Percentiles rank a stretch among this genome's conserved stretches.
These are phyloP conservation scores for Xylaria intraflava DNA, from an alignment of 495 filamentous ascomycete species.

Conservation along the genomic window DNA sequence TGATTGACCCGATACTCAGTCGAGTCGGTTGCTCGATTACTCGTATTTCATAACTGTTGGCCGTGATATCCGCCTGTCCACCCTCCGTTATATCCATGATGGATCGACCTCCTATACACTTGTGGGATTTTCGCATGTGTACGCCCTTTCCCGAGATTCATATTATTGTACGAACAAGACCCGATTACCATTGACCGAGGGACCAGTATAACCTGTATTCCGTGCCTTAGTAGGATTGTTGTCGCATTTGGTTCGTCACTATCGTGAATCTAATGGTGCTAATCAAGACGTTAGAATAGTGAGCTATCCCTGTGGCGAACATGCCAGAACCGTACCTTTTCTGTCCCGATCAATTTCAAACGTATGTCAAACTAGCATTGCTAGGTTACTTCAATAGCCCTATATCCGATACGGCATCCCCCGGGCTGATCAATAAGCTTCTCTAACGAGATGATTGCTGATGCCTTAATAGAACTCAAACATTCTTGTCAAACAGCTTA, in stretches of 20 bases:
- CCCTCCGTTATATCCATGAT: too few species aligned
- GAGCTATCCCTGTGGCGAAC: neutral
- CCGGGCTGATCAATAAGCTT: neutral
- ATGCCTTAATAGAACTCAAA: conserved; percentile 23
- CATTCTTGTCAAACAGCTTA: conserved; percentile 71
- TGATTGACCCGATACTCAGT: too few species aligned
- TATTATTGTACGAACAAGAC: neutral
- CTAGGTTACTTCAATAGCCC: neutral
- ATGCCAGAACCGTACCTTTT: neutral
- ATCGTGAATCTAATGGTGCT: neutral
- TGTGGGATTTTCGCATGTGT: neutral
- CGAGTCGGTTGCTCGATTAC: too few species aligned
- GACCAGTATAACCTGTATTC: neutral
- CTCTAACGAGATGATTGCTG: neutral
- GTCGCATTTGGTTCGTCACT: neutral
- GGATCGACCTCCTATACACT: neutral
- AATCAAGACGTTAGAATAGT: neutral
- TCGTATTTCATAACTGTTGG: too few species aligned
- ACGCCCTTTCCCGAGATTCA: neutral
- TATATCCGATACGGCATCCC: neutral
- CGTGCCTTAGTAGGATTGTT: neutral
- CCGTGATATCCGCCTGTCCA: too few species aligned
- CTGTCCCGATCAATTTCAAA: neutral
- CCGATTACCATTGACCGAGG: neutral
- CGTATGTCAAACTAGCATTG: neutral